Conservation (phyloP, 345 rosid species). For the Schrenkiella parvula region DNA sequence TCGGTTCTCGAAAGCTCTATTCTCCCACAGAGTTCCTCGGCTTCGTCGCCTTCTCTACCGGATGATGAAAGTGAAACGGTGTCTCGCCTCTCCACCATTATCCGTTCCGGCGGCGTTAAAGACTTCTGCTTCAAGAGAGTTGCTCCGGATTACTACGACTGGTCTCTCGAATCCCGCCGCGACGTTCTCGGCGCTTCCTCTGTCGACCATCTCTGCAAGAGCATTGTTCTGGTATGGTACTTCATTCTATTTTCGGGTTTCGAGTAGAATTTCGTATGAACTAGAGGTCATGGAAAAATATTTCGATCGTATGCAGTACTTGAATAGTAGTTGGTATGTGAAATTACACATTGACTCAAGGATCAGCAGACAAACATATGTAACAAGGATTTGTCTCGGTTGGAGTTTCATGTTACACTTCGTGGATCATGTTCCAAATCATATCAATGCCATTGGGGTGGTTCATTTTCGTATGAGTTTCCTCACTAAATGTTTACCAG, state of each 20-base stretch:
- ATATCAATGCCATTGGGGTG: neutral
- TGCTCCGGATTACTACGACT: conserved; percentile 64
- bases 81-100: conserved; percentile 61
- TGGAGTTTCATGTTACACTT: neutral
- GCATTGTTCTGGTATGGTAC: conserved; percentile 94
- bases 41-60: conserved; percentile 17
- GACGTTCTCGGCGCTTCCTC: conserved; percentile 69
- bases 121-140: conserved; percentile 65
- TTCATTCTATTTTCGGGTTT: neutral
- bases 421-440: neutral
- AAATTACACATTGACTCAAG: neutral
- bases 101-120: conserved; percentile 47
- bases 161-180: conserved; percentile 70
- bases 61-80: conserved; percentile 36
- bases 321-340: neutral
- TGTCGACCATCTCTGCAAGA: conserved; percentile 80
- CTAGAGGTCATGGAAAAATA: neutral
- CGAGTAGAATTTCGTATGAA: neutral
- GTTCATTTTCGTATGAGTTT: neutral
- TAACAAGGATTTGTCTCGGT: neutral
- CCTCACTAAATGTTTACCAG: neutral
- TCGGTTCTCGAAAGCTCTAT: conserved; percentile 43
- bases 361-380: neutral
- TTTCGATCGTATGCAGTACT: neutral
- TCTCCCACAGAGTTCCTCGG: conserved; percentile 29